Percentiles rank a stretch among this genome's conserved stretches.
Evolutionary conservation across 225 moss, liverwort and hornwort species (phyloP).

Genomic region (Straminergon stramineum): DNA sequence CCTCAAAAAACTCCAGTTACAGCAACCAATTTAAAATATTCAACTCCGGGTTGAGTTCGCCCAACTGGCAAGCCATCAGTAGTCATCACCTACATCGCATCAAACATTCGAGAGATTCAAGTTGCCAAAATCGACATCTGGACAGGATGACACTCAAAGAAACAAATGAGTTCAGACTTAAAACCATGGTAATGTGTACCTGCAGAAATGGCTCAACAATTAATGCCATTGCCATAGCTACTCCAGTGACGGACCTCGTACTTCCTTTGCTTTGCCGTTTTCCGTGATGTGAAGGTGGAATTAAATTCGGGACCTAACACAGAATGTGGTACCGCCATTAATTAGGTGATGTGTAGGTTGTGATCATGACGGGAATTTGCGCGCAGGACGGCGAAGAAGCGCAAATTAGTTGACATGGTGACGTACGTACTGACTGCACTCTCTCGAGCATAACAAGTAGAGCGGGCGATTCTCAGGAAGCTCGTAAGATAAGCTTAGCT

Average conservation of each 20-base stretch:
- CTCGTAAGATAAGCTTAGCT: neutral
- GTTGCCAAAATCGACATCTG: neutral
- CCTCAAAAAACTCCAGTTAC: neutral
- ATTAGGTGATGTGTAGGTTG: conserved; percentile 6
- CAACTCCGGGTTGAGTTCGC: neutral
- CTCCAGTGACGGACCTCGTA: neutral
- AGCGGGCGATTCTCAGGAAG: neutral
- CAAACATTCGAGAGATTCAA: neutral
- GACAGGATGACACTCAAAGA: neutral
- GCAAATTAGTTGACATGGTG: neutral
- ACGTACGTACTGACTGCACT: neutral
- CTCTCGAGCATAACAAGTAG: neutral
- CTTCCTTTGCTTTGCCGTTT: neutral
- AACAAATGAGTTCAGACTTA: neutral
- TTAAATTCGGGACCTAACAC: neutral
- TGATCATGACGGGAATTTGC: neutral
- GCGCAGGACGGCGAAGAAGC: neutral
- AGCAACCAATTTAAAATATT: neutral
- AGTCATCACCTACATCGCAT: neutral
- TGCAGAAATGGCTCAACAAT: neutral
- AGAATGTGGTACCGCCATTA: neutral
- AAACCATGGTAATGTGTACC: neutral
- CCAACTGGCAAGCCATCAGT: neutral
- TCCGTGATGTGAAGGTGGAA: neutral
- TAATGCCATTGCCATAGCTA: neutral